Evolutionary conservation across 495 filamentous ascomycete genomes (phyloP).

Genomic region (Daldinia childiae): DNA sequence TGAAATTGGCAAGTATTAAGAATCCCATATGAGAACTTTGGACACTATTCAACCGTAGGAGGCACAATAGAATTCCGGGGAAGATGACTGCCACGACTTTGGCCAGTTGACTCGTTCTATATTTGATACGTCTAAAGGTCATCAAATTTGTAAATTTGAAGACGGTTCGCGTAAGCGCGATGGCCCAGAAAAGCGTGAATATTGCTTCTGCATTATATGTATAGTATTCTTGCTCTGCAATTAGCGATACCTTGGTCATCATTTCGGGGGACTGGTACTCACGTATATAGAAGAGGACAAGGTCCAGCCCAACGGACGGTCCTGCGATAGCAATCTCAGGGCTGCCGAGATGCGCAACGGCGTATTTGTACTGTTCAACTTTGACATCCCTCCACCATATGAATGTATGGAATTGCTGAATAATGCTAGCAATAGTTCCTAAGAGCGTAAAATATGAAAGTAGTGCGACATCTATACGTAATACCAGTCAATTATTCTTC

Average conservation of each 20-base stretch:
- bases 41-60: constrained; percentile 48
- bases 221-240: constrained; percentile 53
- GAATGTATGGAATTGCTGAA: constrained; percentile 59
- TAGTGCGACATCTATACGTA: constrained; percentile 53
- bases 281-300: constrained; percentile 61
- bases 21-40: constrained; percentile 45
- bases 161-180: constrained; percentile 52
- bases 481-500: constrained; percentile 17
- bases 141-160: constrained; percentile 43
- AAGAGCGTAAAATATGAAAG: constrained; percentile 52
- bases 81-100: constrained; percentile 51
- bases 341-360: constrained; percentile 46
- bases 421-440: constrained; percentile 53
- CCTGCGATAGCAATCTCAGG: constrained; percentile 59
- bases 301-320: constrained; percentile 53
- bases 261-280: neutral
- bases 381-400: constrained; percentile 55
- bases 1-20: constrained; percentile 53
- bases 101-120: constrained; percentile 46
- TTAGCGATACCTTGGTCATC: neutral
- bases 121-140: constrained; percentile 33
- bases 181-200: constrained; percentile 58
- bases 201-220: constrained; percentile 60
- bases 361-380: constrained; percentile 51
- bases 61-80: constrained; percentile 49